Evolutionary conservation across 768 basidiomycete genomes (phyloP).

Genomic region (Collybia nuda): DNA sequence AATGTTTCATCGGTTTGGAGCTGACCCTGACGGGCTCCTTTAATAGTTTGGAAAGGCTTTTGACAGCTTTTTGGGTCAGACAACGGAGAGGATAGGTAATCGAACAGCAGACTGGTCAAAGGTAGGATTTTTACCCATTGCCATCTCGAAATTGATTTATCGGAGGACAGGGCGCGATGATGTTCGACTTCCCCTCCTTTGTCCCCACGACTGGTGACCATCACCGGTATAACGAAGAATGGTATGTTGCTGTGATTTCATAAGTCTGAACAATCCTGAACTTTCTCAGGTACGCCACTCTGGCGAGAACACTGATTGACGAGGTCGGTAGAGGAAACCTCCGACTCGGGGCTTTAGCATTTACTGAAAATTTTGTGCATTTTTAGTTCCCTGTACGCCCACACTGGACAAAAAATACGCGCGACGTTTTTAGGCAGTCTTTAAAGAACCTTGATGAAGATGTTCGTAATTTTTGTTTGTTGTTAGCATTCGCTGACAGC

Average conservation of each 20-base stretch:
- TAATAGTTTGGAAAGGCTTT: slow-evolving; percentile 32
- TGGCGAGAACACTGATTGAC: slow-evolving; percentile 27
- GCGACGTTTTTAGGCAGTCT: slow-evolving; percentile 24
- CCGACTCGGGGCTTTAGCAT: background rate
- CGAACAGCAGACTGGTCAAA: slow-evolving; percentile 35
- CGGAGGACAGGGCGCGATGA: slow-evolving; percentile 29
- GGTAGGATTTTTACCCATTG: slow-evolving; percentile 13
- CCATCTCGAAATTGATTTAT: background rate
- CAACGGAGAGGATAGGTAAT: slow-evolving; percentile 27
- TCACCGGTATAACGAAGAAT: slow-evolving; percentile 31
- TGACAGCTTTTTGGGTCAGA: slow-evolving; percentile 36
- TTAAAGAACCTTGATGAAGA: slow-evolving; percentile 31
- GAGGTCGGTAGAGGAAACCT: slow-evolving; percentile 21
- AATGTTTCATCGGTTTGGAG: background rate
- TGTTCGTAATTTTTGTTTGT: slow-evolving; percentile 19
- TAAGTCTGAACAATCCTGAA: background rate
- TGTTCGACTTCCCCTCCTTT: slow-evolving; percentile 38
- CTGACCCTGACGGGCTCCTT: background rate
- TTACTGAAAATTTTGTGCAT: background rate
- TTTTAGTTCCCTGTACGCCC: slow-evolving; percentile 32
- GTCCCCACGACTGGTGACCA: slow-evolving; percentile 30
- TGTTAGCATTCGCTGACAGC: background rate
- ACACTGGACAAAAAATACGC: slow-evolving; percentile 37
- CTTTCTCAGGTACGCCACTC: slow-evolving; percentile 12
- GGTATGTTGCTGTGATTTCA: slow-evolving; percentile 18